Base-by-base conservation (phyloP, 495 filamentous ascomycete species). In the Annulohypoxylon maeteangense region DNA sequence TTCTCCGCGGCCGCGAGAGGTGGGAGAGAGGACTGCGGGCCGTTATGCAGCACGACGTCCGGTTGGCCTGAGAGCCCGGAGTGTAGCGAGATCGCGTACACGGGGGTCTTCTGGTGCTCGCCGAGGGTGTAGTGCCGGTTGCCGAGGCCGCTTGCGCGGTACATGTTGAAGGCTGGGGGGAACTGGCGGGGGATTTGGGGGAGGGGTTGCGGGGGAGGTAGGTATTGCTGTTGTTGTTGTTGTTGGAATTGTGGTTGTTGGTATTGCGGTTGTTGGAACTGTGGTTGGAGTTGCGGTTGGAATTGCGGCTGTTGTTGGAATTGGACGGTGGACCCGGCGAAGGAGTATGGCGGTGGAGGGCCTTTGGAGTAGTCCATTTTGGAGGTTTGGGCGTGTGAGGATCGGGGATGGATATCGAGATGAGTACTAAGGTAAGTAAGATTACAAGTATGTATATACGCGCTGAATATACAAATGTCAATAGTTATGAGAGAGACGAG, bases 121-220 rank as follows among this genome's bases (percentile, higher is more conserved):
- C 76, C 76, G 23, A 79, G 31, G 5, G 51, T 25, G 66, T 59
- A 74, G 36, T 47, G 22, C 1, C 61, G 66, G 5, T 50, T 14
- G 14, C 45, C 25, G 20, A 56, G 62, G n/a, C 38, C n/a, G 36
- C 50, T 34, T 6, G 23, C 58, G 12, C 3, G 8, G 62, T 79
- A 78, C 54, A 79, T 4, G 65, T 45, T 67, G 71, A 78, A 79
- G 3, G 48, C 12, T 3, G 50, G 45, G 14, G 78, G 78, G 67
- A 79, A 78, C 31, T 65, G 73, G 18, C 67, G 68, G 4, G 16
- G 11, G 47, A 57, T 44, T 1, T 44, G 61, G 12, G 40, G n/a
- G 22, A 50, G 3, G 18, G 11, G 27, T 34, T 25, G 32, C 8
- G 3, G 10, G 14, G 31, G 6, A 18, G 42, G 4, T 22, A 12